Evolutionary conservation across 257 asterid genomes (phyloP).

Genomic region (Gynochthodes officinalis): DNA sequence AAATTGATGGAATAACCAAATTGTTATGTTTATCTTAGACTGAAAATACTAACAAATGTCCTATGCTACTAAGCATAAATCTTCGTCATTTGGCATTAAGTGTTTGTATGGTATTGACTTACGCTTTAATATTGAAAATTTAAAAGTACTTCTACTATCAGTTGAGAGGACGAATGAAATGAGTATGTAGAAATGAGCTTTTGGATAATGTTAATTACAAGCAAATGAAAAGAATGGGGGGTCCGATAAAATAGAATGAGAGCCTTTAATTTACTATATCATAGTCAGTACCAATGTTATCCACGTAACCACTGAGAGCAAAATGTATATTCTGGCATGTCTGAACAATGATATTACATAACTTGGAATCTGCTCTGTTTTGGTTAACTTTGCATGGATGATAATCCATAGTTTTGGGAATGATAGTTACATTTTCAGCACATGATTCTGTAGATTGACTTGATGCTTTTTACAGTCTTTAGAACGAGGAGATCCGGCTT

Average conservation of each 20-base stretch:
- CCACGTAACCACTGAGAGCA: background rate
- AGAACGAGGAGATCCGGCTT: constrained; percentile 69
- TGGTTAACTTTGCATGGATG: background rate
- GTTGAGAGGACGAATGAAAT: background rate
- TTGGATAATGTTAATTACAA: background rate
- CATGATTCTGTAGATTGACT: constrained; percentile 20
- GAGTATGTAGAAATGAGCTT: background rate
- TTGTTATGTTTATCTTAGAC: background rate
- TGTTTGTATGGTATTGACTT: no score
- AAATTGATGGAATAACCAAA: background rate
- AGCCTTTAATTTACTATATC: background rate
- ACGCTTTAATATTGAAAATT: no score
- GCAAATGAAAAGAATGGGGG: background rate
- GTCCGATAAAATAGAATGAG: background rate
- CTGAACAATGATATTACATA: background rate
- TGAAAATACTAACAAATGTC: background rate
- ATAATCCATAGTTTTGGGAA: background rate
- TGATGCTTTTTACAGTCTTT: constrained; percentile 62
- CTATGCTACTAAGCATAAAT: background rate
- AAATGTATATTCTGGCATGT: background rate
- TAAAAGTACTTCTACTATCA: background rate
- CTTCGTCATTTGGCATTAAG: background rate
- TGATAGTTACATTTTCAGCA: constrained; percentile 1
- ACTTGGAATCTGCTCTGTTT: background rate
- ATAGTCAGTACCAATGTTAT: background rate